Evolutionary conservation across 2,329 filamentous ascomycete species (phyloP).

Genomic region (Neonectria coccinea): DNA sequence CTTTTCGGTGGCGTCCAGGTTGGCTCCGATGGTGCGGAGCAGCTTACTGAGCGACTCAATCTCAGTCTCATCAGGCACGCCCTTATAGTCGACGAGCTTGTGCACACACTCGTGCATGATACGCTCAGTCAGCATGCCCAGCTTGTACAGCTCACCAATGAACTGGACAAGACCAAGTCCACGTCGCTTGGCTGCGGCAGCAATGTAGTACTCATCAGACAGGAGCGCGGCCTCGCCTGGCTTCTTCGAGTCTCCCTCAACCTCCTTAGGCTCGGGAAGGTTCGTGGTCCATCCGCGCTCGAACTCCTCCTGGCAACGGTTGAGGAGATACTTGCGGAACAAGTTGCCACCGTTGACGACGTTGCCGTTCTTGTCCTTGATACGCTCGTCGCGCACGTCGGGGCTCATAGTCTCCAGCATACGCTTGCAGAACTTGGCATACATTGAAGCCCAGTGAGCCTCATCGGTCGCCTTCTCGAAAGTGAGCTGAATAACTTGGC

Average conservation of each 20-base stretch:
- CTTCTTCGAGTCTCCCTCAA: slow-evolving; percentile 64
- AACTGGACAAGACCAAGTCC: slow-evolving; percentile 98
- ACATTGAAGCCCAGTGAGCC: slow-evolving; percentile 98
- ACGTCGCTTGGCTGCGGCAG: slow-evolving; percentile 93
- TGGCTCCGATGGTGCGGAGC: slow-evolving; percentile 88
- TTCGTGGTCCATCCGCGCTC: slow-evolving; percentile 97
- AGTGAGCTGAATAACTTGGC: slow-evolving; percentile 98
- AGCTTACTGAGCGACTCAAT: slow-evolving; percentile 96
- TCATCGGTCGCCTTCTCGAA: slow-evolving; percentile 99
- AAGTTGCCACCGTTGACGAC: slow-evolving; percentile 92
- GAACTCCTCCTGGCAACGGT: slow-evolving; percentile 98
- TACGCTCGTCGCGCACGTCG: slow-evolving; percentile 94
- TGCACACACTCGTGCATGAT: slow-evolving; percentile 99
- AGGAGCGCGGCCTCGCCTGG: slow-evolving; percentile 82
- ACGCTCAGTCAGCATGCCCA: slow-evolving; percentile 97
- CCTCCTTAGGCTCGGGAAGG: slow-evolving; percentile 78
- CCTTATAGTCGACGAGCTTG: slow-evolving; percentile 95
- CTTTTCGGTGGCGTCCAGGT: slow-evolving; percentile 86
- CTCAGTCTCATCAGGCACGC: slow-evolving; percentile 92
- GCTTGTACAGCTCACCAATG: slow-evolving; percentile 98
- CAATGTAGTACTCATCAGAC: slow-evolving; percentile 96
- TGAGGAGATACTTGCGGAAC: slow-evolving; percentile 98
- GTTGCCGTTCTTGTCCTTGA: slow-evolving; percentile 88
- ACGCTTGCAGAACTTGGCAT: slow-evolving; percentile 96
- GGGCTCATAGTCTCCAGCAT: slow-evolving; percentile 97